Base-by-base conservation (phyloP, 768 basidiomycete genomes). In the Panaeolus cyanescens region DNA sequence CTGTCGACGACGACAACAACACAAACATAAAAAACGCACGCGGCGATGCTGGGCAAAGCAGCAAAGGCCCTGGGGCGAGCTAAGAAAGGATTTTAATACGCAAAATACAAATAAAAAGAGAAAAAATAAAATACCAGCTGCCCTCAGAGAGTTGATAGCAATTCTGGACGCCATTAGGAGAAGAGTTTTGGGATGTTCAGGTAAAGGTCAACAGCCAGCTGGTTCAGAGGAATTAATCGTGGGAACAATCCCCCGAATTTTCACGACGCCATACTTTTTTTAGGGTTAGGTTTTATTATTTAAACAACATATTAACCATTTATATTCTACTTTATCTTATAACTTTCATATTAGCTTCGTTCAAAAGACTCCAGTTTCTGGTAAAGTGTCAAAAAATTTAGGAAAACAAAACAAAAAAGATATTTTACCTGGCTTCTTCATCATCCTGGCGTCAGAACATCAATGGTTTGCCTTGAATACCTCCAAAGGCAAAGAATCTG, bases 151-250 rank as follows among this genome's bases (percentile, higher is more conserved):
- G 79, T 77, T 84, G 67, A 88, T 73, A 73, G 86, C 87, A 76
- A 90, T 84, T 82, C 87, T 85, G 72, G 88, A 88, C 65, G 87
- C 87, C 88, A 90, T 90, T 71, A 64, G 63, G 67, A 64, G 64
- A 40, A 58, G 59, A 68, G 68, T 65, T 64, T 72, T 70, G 67
- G 63, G 62, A 69, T 65, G 69, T 69, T 61, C 63, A 61, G 25
- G 65, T 62, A 45, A 64, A 64, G 65, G 55, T 60, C 58, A 66
- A 69, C 71, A 65, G 68, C 70, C 64, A 73, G 72, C 70, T 67
- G 65, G 64, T 72, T 64, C 67, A 53, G 64, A 65, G 67, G 65
- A 64, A 68, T 67, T 68, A 69, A 66, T 64, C 77, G 77, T 79
- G 77, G 69, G 77, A 80, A 77, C 45, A 28, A 56, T 37, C 53